Evolutionary conservation across 352 stramenopile genomes (phyloP).

Genomic region (Phytophthora capsici): DNA sequence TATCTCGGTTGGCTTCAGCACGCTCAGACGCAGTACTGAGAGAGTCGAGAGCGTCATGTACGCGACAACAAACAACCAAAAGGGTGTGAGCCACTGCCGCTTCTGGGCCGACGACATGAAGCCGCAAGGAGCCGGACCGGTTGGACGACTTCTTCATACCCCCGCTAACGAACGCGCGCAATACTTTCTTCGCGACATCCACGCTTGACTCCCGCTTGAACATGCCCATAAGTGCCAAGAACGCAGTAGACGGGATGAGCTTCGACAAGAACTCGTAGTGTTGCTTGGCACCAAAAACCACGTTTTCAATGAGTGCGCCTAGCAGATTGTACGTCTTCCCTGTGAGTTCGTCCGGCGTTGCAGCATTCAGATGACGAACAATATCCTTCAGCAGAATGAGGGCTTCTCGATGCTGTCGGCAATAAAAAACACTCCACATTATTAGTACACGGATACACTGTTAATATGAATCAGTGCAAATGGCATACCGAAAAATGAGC

Average conservation of each 20-base stretch:
- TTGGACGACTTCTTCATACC: slow-evolving; percentile 31
- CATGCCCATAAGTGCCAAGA: slow-evolving; percentile 86
- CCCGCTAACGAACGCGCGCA: slow-evolving; percentile 73
- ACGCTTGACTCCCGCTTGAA: slow-evolving; percentile 87
- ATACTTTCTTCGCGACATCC: slow-evolving; percentile 82
- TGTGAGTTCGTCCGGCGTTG: slow-evolving; percentile 62
- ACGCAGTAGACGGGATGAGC: slow-evolving; percentile 78
- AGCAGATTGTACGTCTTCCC: slow-evolving; percentile 73
- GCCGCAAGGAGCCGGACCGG: slow-evolving; percentile 44
- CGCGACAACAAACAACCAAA: slow-evolving; percentile 83
- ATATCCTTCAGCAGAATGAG: slow-evolving; percentile 88
- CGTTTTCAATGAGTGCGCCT: slow-evolving; percentile 77
- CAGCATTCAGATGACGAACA: slow-evolving; percentile 79
- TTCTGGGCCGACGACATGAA: slow-evolving; percentile 74
- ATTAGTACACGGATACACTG: slow-evolving; percentile 4
- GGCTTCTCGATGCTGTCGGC: slow-evolving; percentile 66
- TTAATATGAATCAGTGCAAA: not conserved
- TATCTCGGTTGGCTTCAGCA: slow-evolving; percentile 62
- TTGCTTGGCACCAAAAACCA: slow-evolving; percentile 74
- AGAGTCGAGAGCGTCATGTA: slow-evolving; percentile 87
- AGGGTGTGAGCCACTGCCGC: slow-evolving; percentile 86
- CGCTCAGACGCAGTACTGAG: slow-evolving; percentile 72
- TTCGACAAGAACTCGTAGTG: slow-evolving; percentile 75
- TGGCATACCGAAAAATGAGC: slow-evolving; percentile 74
- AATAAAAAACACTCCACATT: slow-evolving; percentile 5